Conservation (phyloP, 139 green algal species). For the Raphidocelis subcapitata region DNA sequence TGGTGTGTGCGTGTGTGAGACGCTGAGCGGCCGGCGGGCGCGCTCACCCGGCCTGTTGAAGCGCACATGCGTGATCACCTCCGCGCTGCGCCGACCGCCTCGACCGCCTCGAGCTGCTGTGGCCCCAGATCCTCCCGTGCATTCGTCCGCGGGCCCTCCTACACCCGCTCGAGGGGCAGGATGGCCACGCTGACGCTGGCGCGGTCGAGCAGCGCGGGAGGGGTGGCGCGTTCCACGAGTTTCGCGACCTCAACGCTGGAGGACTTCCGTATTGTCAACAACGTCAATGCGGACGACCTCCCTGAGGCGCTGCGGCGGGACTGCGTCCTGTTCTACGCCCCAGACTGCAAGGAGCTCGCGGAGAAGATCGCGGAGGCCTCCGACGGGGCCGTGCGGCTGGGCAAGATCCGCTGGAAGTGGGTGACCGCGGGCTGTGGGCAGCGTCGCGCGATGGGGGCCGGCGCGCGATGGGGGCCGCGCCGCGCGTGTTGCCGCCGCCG, state of each 20-base stretch:
- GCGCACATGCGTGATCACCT: too few species aligned
- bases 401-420: slow-evolving; percentile 85
- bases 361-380: slow-evolving; percentile 66
- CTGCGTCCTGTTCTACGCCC: slow-evolving; percentile 91
- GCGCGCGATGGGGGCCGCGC: not conserved
- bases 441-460: not conserved
- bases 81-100: too few species aligned
- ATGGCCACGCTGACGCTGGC: too few species aligned
- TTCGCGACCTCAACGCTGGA: slow-evolving; percentile 1
- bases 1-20: too few species aligned
- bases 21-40: too few species aligned
- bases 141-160: too few species aligned
- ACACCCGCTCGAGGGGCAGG: too few species aligned
- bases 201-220: too few species aligned
- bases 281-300: slow-evolving; percentile 27
- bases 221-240: not conserved
- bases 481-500: not conserved
- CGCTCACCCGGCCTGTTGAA: too few species aligned
- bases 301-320: slow-evolving; percentile 57
- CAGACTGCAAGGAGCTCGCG: slow-evolving; percentile 78
- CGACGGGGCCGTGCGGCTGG: slow-evolving; percentile 66
- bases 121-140: too few species aligned
- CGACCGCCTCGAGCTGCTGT: too few species aligned
- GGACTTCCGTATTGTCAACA: slow-evolving; percentile 52
- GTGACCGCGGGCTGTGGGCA: slow-evolving; percentile 6